These are phyloP conservation scores for Cyberlindnera meyerae DNA, from an alignment of 805 yeast species.

Conservation along the genomic window DNA sequence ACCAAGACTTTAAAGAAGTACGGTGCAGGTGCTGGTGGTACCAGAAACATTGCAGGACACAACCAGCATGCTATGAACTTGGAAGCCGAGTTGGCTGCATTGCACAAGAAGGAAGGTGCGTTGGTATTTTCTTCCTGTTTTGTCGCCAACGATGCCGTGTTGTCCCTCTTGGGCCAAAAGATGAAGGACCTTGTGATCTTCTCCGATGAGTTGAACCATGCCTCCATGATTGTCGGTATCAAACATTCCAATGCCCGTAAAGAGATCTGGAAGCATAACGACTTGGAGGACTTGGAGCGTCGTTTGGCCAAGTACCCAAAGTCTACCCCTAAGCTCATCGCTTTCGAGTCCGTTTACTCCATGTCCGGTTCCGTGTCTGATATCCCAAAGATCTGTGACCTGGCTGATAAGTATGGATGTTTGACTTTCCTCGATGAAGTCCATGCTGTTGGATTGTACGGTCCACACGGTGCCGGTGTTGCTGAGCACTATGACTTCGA, in stretches of 20 bases:
- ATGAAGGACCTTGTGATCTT: conserved; percentile 86
- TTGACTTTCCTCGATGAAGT: conserved; percentile 96
- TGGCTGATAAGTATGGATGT: conserved; percentile 97
- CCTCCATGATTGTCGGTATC: conserved; percentile 96
- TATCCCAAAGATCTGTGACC: conserved; percentile 84
- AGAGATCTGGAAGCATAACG: conserved; percentile 89
- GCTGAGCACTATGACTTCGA: conserved; percentile 94
- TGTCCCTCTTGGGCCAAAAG: conserved; percentile 86
- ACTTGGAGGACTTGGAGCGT: conserved; percentile 76
- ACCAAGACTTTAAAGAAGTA: conserved; percentile 75
- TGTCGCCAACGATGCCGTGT: conserved; percentile 94
- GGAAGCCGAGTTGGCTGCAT: conserved; percentile 81
- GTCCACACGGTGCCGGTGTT: conserved; percentile 99
- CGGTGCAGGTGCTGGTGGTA: conserved; percentile 99
- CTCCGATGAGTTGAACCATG: conserved; percentile 91
- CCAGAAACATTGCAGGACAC: conserved; percentile 98
- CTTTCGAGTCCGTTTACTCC: conserved; percentile 95
- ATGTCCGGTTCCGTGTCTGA: conserved; percentile 99
- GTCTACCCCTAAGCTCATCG: conserved; percentile 89
- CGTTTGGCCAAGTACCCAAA: conserved; percentile 75
- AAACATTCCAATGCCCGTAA: conserved; percentile 84
- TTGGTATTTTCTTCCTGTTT: conserved; percentile 92
- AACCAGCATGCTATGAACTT: conserved; percentile 82
- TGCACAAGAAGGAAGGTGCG: conserved; percentile 94
- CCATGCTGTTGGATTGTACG: conserved; percentile 98